These are phyloP conservation scores for Grosmannia serpens DNA, from an alignment of 2,329 filamentous ascomycete species.

Conservation along the genomic window DNA sequence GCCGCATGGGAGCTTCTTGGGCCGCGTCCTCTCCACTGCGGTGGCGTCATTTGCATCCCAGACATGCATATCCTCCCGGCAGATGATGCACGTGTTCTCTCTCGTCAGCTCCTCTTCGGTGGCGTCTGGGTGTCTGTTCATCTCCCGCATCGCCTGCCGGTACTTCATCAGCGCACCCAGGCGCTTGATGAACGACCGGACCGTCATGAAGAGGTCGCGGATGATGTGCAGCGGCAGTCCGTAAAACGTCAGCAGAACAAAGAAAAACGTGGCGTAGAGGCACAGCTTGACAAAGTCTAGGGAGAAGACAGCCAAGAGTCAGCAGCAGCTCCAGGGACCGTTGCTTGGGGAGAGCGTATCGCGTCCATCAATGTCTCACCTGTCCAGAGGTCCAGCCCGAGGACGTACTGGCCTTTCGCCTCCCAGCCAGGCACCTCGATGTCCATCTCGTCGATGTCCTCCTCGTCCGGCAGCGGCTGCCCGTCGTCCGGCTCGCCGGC, in stretches of 20 bases:
- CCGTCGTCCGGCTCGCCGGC: slow-evolving; percentile 15
- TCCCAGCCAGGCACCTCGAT: slow-evolving; percentile 95
- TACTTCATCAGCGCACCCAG: slow-evolving; percentile 85
- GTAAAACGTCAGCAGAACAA: slow-evolving; percentile 86
- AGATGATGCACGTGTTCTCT: slow-evolving; percentile 95
- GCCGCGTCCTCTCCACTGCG: slow-evolving; percentile 72
- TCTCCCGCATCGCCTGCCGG: slow-evolving; percentile 81
- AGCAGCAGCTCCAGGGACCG: too few relatives aligned
- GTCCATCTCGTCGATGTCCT: slow-evolving; percentile 80
- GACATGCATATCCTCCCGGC: slow-evolving; percentile 85
- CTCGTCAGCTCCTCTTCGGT: slow-evolving; percentile 72
- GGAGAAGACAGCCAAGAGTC: too few relatives aligned
- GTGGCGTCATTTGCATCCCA: slow-evolving; percentile 55
- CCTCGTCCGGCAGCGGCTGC: slow-evolving; percentile 39
- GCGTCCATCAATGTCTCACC: too few relatives aligned
- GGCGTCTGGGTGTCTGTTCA: slow-evolving; percentile 90
- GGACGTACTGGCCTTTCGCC: slow-evolving; percentile 83
- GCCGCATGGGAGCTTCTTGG: slow-evolving; percentile 93
- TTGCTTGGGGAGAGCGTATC: too few relatives aligned
- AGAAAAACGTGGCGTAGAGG: slow-evolving; percentile 86
- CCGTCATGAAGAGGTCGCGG: slow-evolving; percentile 87
- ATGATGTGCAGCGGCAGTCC: slow-evolving; percentile 95
- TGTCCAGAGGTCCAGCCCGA: slow-evolving; percentile 75
- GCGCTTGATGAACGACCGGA: slow-evolving; percentile 80
- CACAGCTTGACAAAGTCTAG: slow-evolving; percentile 80